Base-by-base conservation (phyloP, 1,284 basidiomycete species). In the Golubevia sp. region DNA sequence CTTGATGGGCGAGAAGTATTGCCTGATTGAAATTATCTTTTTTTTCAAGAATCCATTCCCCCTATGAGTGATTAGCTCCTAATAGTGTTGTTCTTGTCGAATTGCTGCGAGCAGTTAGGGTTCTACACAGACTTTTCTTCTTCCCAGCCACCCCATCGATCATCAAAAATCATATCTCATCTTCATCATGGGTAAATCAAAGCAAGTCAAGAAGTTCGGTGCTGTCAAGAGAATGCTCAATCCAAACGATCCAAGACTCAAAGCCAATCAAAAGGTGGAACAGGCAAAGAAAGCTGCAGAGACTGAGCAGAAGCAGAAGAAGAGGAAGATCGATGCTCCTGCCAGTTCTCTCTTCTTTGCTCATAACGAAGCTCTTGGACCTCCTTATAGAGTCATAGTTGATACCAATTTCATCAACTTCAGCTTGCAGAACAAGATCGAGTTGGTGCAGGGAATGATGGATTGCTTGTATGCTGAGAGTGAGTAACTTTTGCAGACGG, bases 371-470 rank as follows among this genome's bases (percentile, higher is more conserved):
- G 92, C 95, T 11, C 91, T 99, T 30, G 95, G 93, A 0, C 97
- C 97, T 0, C 97, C 97, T 0, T 99, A 99, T 84, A 90, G 96
- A 25, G 92, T 99, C 8, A 88, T 99, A 51, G 94, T 99, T 63
- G 97, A 99, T 85, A 99, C 97, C 79, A 99, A 99, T 85, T 99
- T 99, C 81, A 98, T 99, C 88, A 99, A 99, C 84, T 96, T 99
- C 84, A 93, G 91, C 71, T 87, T 99, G 56, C 96, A 99, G 86
- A 99, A 99, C 86, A 97, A 98, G 85, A 87, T 99, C 73, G 97
- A 99, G 84, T 88, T 99, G 54, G 88, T 98, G 21, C 91, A 92
- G 78, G 94, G 93, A 15, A 98, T 99, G 97, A 98, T 99, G 95
- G 97, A 99, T 84, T 97, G 95, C 77, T 86, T 99, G 13, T 98